A percentile compares a stretch with the other conserved stretches of the same genome.
phyloP scores from a whole-genome alignment of 2,329 filamentous ascomycete genomes.

The Lachnellula arida region DNA sequence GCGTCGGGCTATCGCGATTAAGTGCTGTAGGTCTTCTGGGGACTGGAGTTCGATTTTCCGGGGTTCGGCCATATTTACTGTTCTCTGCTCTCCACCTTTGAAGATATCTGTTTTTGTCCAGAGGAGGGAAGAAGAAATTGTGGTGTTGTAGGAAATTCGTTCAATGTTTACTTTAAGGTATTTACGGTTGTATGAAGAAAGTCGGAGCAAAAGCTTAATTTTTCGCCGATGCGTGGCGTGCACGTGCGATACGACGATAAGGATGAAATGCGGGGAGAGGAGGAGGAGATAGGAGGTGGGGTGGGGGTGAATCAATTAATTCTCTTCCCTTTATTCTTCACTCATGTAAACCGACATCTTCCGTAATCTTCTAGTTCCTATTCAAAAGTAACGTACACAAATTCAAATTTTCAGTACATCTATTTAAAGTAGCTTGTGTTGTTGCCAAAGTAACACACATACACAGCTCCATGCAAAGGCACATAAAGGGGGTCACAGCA shows the following conservation, averaged over 20 bases:
- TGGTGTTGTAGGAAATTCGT: background rate
- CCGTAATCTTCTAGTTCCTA: background rate
- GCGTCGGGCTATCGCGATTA: constrained; percentile 64
- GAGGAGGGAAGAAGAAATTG: background rate
- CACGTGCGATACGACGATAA: background rate
- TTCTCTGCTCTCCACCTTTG: background rate
- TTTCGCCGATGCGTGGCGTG: no score
- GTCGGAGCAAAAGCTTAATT: constrained; percentile 7
- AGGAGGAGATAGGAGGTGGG: no score
- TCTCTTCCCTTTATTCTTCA: no score
- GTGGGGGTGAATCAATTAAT: background rate
- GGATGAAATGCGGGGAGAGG: constrained; percentile 2
- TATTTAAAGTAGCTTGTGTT: background rate
- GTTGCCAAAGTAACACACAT: background rate
- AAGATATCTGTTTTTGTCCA: background rate
- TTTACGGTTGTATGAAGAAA: background rate
- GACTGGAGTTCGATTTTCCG: constrained; percentile 77
- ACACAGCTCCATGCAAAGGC: background rate
- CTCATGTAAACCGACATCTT: no score
- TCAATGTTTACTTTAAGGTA: constrained; percentile 11
- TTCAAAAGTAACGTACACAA: no score
- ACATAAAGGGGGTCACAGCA: background rate
- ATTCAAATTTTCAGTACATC: no score
- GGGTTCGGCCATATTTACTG: constrained; percentile 40
- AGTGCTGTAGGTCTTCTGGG: constrained; percentile 66